Conservation (phyloP, 306 rosid species). For the Trichosanthes truncata region DNA sequence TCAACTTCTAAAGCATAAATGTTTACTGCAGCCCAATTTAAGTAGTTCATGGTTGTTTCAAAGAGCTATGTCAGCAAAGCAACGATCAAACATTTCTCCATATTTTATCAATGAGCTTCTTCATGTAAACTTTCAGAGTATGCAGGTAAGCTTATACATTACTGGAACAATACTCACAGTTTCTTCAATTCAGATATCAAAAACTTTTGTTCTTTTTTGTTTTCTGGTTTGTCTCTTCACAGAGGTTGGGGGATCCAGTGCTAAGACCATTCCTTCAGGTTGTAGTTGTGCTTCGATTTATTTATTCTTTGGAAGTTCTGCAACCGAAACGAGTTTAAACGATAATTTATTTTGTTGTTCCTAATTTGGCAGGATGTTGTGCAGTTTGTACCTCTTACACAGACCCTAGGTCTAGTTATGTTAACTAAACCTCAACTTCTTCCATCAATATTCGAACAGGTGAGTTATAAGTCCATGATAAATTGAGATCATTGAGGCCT, state of each 20-base stretch:
- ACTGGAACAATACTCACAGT: not conserved
- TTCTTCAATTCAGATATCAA: not conserved
- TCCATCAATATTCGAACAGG: slow-evolving; percentile 92
- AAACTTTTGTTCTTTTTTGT: not conserved
- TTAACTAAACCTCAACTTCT: slow-evolving; percentile 71
- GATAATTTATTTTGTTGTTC: not conserved
- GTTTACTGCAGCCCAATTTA: slow-evolving; percentile 67
- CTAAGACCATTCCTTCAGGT: slow-evolving; percentile 94
- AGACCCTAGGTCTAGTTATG: slow-evolving; percentile 87
- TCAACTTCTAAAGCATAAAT: slow-evolving; percentile 18
- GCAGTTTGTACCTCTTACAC: slow-evolving; percentile 83
- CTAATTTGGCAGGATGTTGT: slow-evolving; percentile 69
- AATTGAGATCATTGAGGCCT: not conserved
- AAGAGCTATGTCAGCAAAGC: slow-evolving; percentile 95
- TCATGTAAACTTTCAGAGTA: slow-evolving; percentile 55
- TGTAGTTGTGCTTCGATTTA: not conserved
- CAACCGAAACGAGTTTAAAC: not conserved
- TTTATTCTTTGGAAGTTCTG: not conserved
- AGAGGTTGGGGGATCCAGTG: slow-evolving; percentile 95
- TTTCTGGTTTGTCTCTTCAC: slow-evolving; percentile 14
- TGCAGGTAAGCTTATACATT: slow-evolving; percentile 47
- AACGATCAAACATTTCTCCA: slow-evolving; percentile 48
- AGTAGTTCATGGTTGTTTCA: slow-evolving; percentile 97
- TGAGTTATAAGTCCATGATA: slow-evolving; percentile 13
- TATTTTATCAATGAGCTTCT: slow-evolving; percentile 89